Base-by-base conservation (phyloP, 768 basidiomycete genomes). In the Mrakia blollopis region DNA sequence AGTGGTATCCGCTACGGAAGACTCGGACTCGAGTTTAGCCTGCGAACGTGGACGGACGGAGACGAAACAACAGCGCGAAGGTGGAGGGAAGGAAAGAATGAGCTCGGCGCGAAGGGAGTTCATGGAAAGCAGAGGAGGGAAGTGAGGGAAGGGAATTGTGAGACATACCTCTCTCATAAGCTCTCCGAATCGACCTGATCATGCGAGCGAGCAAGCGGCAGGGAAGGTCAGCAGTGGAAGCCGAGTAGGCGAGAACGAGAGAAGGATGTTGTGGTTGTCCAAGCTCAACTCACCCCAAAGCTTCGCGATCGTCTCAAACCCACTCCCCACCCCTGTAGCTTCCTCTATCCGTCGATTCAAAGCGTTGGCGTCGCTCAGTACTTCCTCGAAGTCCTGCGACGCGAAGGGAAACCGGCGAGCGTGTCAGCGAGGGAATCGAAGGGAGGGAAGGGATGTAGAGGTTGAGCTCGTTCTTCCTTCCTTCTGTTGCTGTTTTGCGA, bases 301-400 rank as follows among this genome's bases (percentile, higher is more conserved):
- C 3, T 88, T 86, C 4, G 94, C 92, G 60, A 95, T 92, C 3
- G 91, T 94, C 71, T 91, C 89, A 82, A 96, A 94, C 86, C 95
- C 94, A 76, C 89, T 90, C 8, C 94, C 94, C 89, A 96, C 95
- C 14, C 92, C 92, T 35, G 91, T 85, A 2, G 94, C 93, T 82
- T 97, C 93, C 83, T 98, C 94, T 25, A 96, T 87, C 81, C 93
- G 94, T 79, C 94, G 89, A 82, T 96, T 96, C 30, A 94, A 85
- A 37, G 88, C 88, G 81, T 98, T 98, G 77, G 91, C 90, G 13
- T 91, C 89, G 6, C 90, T 90, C 25, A 98, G 85, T 5, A 96
- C 83, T 78, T 94, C 92, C 81, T 96, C 94, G 81, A 96, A 96
- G 28, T 90, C 91, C 94, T 92, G 80, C 39, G 13, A 41, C 50